A percentile compares a stretch with the other conserved stretches of the same genome.
phyloP scores from a whole-genome alignment of 495 filamentous ascomycete genomes.

The Staphylotrichum longicolle region DNA sequence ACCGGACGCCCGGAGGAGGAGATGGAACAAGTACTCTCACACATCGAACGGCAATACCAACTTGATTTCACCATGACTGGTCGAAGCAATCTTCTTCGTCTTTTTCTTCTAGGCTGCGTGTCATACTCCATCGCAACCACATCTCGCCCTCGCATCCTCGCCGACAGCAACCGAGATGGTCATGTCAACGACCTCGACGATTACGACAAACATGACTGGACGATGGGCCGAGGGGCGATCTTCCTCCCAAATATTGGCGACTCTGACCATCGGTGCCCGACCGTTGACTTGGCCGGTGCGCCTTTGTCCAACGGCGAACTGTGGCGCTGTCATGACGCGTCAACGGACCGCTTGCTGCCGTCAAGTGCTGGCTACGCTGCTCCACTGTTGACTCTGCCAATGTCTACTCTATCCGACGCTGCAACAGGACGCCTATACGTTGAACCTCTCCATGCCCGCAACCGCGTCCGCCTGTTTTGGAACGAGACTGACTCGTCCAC shows the following conservation, averaged over 20 bases:
- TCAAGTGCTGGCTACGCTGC: conserved; percentile 2
- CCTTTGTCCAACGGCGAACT: conserved; percentile 10
- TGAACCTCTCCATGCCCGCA: neutral
- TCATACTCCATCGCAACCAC: neutral
- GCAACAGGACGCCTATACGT: conserved; percentile 1
- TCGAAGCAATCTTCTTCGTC: neutral
- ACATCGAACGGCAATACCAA: neutral
- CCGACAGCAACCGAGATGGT: conserved; percentile 1
- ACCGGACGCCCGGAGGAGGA: no score
- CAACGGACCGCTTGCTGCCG: neutral
- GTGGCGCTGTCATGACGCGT: conserved; percentile 3
- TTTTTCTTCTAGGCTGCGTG: neutral
- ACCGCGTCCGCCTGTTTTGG: conserved; percentile 6
- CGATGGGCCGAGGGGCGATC: neutral
- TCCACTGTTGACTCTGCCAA: neutral
- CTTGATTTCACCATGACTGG: neutral
- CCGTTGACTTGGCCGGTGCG: neutral
- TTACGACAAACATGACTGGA: conserved; percentile 3
- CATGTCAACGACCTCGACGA: conserved; percentile 5
- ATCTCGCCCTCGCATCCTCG: neutral
- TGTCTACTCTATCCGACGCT: neutral
- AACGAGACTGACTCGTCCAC: neutral
- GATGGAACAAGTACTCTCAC: no score
- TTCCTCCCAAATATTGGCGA: conserved; percentile 10
- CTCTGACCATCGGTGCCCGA: neutral